Percentiles rank a stretch among this genome's conserved stretches.
phyloP scores from a whole-genome alignment of 306 rosid genomes.

The Mimosa pudica region DNA sequence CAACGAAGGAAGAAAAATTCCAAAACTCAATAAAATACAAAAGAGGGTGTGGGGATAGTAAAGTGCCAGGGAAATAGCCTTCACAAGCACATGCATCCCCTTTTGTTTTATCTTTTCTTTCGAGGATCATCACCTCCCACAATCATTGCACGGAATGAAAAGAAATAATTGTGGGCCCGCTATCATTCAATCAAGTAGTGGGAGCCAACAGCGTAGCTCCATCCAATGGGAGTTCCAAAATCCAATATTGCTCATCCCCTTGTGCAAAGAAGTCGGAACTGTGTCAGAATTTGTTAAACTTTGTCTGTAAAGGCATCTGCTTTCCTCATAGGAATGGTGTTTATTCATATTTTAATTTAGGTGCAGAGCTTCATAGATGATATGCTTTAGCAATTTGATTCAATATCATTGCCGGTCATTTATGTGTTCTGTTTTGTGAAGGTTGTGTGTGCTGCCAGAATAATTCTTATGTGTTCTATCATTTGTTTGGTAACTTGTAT shows the following conservation, averaged over 20 bases:
- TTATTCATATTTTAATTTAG: neutral
- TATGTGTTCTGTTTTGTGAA: neutral
- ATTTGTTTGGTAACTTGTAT: neutral
- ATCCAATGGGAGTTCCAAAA: conserved; percentile 23
- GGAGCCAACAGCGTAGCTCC: conserved; percentile 42
- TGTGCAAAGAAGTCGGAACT: neutral
- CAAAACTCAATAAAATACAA: conserved; percentile 48
- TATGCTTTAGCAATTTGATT: neutral
- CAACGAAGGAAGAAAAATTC: conserved; percentile 42
- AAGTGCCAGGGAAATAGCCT: conserved; percentile 60
- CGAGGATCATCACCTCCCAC: conserved; percentile 49
- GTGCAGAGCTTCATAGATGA: neutral
- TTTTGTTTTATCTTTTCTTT: conserved; percentile 47
- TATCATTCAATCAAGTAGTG: conserved; percentile 41
- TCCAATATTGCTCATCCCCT: neutral
- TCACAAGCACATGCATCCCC: conserved; percentile 67
- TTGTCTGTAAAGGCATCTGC: neutral
- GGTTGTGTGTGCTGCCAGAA: neutral
- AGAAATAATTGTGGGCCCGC: conserved; percentile 54
- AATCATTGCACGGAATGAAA: conserved; percentile 77
- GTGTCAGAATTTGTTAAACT: neutral
- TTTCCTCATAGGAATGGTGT: neutral
- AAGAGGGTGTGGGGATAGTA: conserved; percentile 47
- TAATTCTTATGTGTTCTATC: neutral
- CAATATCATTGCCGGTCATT: neutral